Evolutionary conservation across 306 rosid genomes (phyloP).

Genomic region (Vigna radiata): DNA sequence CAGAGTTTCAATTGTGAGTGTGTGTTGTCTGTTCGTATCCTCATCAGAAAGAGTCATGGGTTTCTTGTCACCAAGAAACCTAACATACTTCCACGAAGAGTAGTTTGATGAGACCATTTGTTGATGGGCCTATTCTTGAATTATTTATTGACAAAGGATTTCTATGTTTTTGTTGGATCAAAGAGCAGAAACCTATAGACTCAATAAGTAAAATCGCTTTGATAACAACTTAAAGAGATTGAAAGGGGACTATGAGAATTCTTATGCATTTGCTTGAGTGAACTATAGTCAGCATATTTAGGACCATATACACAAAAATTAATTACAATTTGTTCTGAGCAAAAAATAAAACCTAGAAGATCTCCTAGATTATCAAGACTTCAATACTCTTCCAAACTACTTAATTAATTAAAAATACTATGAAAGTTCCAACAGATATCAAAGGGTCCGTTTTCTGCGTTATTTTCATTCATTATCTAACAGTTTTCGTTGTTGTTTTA

Average conservation of each 20-base stretch:
- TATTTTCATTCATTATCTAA: slow-evolving; percentile 4
- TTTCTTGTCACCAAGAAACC: no score
- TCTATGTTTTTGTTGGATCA: not conserved
- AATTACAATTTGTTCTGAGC: not conserved
- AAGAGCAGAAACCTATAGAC: slow-evolving; percentile 6
- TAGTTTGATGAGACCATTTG: not conserved
- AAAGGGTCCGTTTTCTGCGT: not conserved
- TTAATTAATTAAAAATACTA: not conserved
- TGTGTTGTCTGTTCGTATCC: no score
- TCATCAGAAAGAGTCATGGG: no score
- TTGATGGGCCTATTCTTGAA: not conserved
- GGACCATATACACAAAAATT: not conserved
- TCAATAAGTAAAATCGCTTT: not conserved
- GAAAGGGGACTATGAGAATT: not conserved
- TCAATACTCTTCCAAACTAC: not conserved
- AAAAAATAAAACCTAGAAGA: not conserved
- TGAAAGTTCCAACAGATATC: not conserved
- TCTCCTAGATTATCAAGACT: not conserved
- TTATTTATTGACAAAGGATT: slow-evolving; percentile 18
- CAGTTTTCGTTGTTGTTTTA: slow-evolving; percentile 3
- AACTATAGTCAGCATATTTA: not conserved
- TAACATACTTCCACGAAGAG: not conserved
- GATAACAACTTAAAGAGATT: not conserved
- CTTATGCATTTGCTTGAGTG: not conserved
- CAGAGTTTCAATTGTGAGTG: no score